Percentiles rank a stretch among this genome's conserved stretches.
Conservation (phyloP, 306 rosid genomes). For the Cicer arietinum region DNA sequence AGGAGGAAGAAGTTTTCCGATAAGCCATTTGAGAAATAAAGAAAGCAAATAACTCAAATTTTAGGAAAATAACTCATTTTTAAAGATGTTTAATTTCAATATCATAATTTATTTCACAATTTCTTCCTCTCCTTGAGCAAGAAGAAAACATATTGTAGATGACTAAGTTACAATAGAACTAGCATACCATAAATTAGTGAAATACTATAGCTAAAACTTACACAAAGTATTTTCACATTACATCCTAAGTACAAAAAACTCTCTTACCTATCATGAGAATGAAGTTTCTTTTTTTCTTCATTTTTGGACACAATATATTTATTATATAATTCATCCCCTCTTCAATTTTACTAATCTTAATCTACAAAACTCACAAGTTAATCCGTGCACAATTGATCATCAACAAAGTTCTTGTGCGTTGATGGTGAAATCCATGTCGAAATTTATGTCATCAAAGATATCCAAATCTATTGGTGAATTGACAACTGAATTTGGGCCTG, state of each 20-base stretch:
- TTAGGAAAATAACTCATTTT: too few species aligned
- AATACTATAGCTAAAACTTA: slow-evolving; percentile 34
- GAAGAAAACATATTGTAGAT: slow-evolving; percentile 10
- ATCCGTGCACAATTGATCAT: not conserved
- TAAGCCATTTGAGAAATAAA: too few species aligned
- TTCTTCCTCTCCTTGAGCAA: slow-evolving; percentile 14
- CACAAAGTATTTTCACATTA: slow-evolving; percentile 40
- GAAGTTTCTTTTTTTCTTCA: slow-evolving; percentile 21
- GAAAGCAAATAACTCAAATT: too few species aligned
- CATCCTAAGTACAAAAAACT: slow-evolving; percentile 41
- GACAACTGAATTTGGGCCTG: slow-evolving; percentile 65
- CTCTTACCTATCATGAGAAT: slow-evolving; percentile 40
- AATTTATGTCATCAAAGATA: slow-evolving; percentile 54
- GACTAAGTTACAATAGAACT: not conserved
- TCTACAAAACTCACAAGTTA: slow-evolving; percentile 42
- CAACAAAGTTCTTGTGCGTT: slow-evolving; percentile 48
- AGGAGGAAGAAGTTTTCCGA: too few species aligned
- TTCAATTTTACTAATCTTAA: slow-evolving; percentile 40
- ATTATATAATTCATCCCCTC: slow-evolving; percentile 17
- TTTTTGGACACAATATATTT: slow-evolving; percentile 1
- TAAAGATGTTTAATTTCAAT: too few species aligned
- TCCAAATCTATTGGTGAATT: slow-evolving; percentile 67
- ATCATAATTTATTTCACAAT: slow-evolving; percentile 22
- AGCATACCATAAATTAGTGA: not conserved
- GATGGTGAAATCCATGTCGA: slow-evolving; percentile 52